These are phyloP conservation scores for Warburgia ugandensis DNA, from an alignment of 164 flowering plant species.

Conservation along the genomic window DNA sequence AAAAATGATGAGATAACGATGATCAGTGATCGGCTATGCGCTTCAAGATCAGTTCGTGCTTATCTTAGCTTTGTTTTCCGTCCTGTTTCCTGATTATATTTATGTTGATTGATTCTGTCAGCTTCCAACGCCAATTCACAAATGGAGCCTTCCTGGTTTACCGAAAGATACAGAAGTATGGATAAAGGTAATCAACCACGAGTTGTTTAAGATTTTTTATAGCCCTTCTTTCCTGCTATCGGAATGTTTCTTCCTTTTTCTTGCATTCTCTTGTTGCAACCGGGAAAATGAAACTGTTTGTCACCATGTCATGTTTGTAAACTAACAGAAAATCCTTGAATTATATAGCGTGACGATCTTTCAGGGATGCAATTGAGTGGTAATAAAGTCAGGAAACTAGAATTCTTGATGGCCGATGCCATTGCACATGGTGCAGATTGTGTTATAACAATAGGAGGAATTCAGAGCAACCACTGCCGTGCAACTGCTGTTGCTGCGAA, in stretches of 20 bases:
- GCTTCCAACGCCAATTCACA: constrained; percentile 96
- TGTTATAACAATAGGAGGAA: constrained; percentile 85
- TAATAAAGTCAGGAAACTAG: constrained; percentile 91
- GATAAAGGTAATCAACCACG: constrained; percentile 56
- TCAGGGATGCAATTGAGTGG: constrained; percentile 98
- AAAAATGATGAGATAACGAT: too few species aligned
- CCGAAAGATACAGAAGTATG: constrained; percentile 69
- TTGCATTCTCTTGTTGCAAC: not conserved
- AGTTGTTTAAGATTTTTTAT: not conserved
- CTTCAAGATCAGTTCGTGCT: too few species aligned
- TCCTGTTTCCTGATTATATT: not conserved
- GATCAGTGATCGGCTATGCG: too few species aligned
- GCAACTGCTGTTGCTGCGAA: constrained; percentile 97
- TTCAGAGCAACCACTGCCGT: constrained; percentile 98
- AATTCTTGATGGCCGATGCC: constrained; percentile 95
- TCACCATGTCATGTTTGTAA: not conserved
- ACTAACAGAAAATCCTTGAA: constrained; percentile 17
- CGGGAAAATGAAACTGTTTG: not conserved
- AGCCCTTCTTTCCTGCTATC: not conserved
- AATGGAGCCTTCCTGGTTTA: constrained; percentile 81
- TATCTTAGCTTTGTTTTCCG: too few species aligned
- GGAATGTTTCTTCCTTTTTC: not conserved
- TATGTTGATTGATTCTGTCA: constrained; percentile 15
- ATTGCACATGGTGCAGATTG: constrained; percentile 82
- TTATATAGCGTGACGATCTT: constrained; percentile 81